Evolutionary conservation across 495 filamentous ascomycete species (phyloP), one percentile per base, ranked within the genome.

Genomic region (Cryomyces minteri): DNA sequence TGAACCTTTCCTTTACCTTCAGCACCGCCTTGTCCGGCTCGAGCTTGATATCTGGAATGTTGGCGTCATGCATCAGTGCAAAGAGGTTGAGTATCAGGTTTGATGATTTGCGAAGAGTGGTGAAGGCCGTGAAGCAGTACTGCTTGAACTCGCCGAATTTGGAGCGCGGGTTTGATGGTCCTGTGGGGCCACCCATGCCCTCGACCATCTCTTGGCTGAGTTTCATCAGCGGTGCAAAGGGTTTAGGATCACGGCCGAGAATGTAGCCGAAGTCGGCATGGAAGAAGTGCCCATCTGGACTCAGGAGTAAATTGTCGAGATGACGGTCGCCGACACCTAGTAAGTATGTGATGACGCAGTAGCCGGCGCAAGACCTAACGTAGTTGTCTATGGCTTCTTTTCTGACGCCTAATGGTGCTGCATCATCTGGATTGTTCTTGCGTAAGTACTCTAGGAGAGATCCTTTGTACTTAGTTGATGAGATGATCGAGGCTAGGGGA

Each of bases 211-310:
- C 90, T 54, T 86, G 85, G 62, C 82, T 84, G 18, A 99, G 74
- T 55, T 99, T 99, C 79, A 99, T 93, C 49, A 82, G 77, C 0
- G 90, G 90, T 2, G 90, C 87, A 55, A 96, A 95, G 4, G 90
- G 90, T 53, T 99, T 99, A 1, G 90, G 90, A 54, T 99, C 90
- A 14, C 90, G 85, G 32, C 90, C 90, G 6, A 99, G 80, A 49
- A 99, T 96, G 64, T 88, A 99, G 32, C 92, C 88, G 52, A 99
- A 96, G 55, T 96, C 90, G 31, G 84, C 85, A 61, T 99, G 90
- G 73, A 99, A 96, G 66, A 99, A 99, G 58, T 88, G 84, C 4
- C 83, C 90, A 53, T 84, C 79, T 9, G 92, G 88, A 0, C 86
- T 72, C 6, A 99, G 72, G 32, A 96, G 79, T 5, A 99, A 74